Conservation (phyloP, 352 stramenopile species). For the Elongisporangium undulatum region DNA sequence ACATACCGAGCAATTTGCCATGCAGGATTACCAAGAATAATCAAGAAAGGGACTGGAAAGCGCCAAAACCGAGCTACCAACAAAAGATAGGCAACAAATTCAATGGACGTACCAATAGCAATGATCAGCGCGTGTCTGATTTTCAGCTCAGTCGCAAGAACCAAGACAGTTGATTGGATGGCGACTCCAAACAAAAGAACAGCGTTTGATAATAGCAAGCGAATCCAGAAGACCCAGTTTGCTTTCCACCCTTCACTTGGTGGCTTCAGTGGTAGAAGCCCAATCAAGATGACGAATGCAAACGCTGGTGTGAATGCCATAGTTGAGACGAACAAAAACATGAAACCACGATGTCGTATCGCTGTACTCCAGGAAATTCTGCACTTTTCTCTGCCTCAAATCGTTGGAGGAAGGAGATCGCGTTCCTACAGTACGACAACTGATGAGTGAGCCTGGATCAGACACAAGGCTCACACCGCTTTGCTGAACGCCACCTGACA, state of each 20-base stretch:
- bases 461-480: too few relatives aligned
- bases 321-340: too few relatives aligned
- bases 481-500: too few relatives aligned
- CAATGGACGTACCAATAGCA: neutral
- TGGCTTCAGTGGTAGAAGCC: slow-evolving; percentile 10
- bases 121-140: slow-evolving; percentile 5
- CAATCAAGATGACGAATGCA: slow-evolving; percentile 13
- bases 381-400: too few relatives aligned
- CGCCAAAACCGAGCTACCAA: slow-evolving; percentile 1
- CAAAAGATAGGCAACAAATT: neutral
- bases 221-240: slow-evolving; percentile 29
- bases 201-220: slow-evolving; percentile 9
- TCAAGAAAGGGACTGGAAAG: slow-evolving; percentile 28
- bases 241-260: slow-evolving; percentile 6
- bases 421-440: too few relatives aligned
- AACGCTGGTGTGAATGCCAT: too few relatives aligned
- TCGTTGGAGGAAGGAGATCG: too few relatives aligned
- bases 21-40: too few relatives aligned
- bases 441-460: too few relatives aligned
- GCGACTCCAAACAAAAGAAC: slow-evolving; percentile 13
- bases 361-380: too few relatives aligned
- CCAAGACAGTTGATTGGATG: slow-evolving; percentile 20
- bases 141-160: slow-evolving; percentile 8
- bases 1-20: too few relatives aligned
- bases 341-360: too few relatives aligned